Base-by-base conservation (phyloP, 176 grass and related monocot genomes). In the Coix lacrymajobi region DNA sequence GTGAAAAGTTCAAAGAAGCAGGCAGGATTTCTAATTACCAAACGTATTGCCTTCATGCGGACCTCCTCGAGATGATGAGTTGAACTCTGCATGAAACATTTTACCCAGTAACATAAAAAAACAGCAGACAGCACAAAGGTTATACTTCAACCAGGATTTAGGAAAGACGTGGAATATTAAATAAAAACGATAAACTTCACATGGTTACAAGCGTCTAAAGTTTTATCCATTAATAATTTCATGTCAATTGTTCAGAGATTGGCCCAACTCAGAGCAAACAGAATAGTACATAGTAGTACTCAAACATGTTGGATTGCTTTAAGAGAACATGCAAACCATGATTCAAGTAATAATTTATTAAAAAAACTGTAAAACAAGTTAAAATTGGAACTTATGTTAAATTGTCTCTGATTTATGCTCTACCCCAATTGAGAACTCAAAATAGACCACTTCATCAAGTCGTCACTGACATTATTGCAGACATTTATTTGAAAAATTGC, bases 1-100 rank as follows among this genome's bases (percentile, higher is more conserved):
- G 25, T 45, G 77, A 25, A 66, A 20, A 38, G 37, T 41, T 68
- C 37, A 60, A 40, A 83, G n/a, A 67, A 85, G 39, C 30, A 85
- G 11, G 29, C 20, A 80, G 12, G 69, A 58, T 41, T 68, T 41
- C 56, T 69, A 22, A 79, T 89, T 94, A 98, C 95, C 92, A 98
- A 84, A 67, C 95, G 95, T 92, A 94, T 98, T 81, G 95, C 95
- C 87, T 94, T 97, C 86, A 92, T 94, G 73, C 95, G 86, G 46
- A 98, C 92, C 75, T 94, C 95, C 73, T 94, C 92, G 58, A 90
- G 31, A 81, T 83, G 84, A 91, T 98, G 86, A 63, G 91, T 88
- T 81, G 95, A 83, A 93, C 88, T 98, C 95, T 98, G 82, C 80
- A 81, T 66, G 10, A 84, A 81, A 79, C 29, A 86, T 4, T 56